phyloP scores from a whole-genome alignment of 306 rosid species.

The Sicyos baderoa region DNA sequence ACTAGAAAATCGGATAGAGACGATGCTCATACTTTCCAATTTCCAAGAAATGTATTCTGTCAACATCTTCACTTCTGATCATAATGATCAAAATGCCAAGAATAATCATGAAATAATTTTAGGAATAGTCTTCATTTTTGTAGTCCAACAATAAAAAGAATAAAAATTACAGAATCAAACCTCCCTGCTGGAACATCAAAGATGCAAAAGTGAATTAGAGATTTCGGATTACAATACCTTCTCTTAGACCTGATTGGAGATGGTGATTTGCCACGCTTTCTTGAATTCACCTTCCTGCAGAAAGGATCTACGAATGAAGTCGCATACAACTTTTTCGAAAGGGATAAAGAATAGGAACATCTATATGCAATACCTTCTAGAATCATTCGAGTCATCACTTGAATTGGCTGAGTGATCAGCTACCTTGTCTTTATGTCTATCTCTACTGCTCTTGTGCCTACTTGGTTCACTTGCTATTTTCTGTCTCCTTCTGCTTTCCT shows the following conservation, averaged over 20 bases:
- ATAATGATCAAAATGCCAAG: background rate
- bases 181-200: constrained; percentile 5
- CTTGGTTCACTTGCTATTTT: constrained; percentile 49
- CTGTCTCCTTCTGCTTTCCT: constrained; percentile 55
- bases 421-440: constrained; percentile 41
- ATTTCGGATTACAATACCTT: constrained; percentile 44
- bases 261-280: constrained; percentile 65
- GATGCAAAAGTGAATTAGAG: constrained; percentile 11
- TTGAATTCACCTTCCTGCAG: constrained; percentile 72
- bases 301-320: constrained; percentile 26
- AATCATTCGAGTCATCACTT: constrained; percentile 74
- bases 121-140: background rate
- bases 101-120: background rate
- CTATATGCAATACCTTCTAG: constrained; percentile 53
- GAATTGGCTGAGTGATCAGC: constrained; percentile 45
- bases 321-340: constrained; percentile 12
- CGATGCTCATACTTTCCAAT: background rate
- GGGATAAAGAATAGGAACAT: constrained; percentile 14
- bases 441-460: constrained; percentile 61
- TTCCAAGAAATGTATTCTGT: constrained; percentile 11
- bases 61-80: background rate
- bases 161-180: background rate
- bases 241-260: constrained; percentile 78
- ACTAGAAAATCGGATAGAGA: background rate
- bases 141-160: background rate